phyloP scores from a whole-genome alignment of 768 basidiomycete species.

The Pulveroboletus ravenelii region DNA sequence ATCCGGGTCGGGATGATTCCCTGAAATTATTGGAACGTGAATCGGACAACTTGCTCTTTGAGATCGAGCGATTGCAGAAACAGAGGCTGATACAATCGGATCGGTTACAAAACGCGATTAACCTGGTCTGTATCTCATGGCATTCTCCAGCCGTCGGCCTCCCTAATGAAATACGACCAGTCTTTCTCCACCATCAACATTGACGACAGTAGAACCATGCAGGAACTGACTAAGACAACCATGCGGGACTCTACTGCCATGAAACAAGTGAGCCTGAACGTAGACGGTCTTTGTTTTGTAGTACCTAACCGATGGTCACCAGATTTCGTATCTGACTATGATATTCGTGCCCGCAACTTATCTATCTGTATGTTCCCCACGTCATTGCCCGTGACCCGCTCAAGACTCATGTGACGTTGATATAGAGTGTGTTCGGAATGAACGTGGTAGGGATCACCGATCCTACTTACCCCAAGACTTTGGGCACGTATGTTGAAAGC shows the following conservation, averaged over 20 bases:
- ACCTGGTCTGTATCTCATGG: conserved; percentile 24
- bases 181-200: conserved; percentile 60
- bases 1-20: conserved; percentile 8
- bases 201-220: conserved; percentile 49
- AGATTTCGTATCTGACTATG: conserved; percentile 59
- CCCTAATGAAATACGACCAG: conserved; percentile 26
- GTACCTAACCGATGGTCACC: conserved; percentile 5
- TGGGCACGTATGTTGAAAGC: conserved; percentile 39
- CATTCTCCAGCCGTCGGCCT: background rate
- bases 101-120: conserved; percentile 32
- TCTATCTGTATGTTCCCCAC: conserved; percentile 20
- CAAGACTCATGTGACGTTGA: conserved; percentile 6
- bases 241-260: conserved; percentile 39
- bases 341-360: conserved; percentile 56
- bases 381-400: too few relatives aligned
- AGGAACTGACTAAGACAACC: conserved; percentile 44
- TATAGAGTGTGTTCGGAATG: conserved; percentile 33
- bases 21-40: conserved; percentile 31
- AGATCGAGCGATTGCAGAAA: conserved; percentile 43
- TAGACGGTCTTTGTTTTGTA: background rate
- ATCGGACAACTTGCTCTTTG: conserved; percentile 43
- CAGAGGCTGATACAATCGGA: conserved; percentile 28
- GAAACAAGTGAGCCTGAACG: conserved; percentile 24
- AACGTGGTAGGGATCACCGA: conserved; percentile 29
- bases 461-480: conserved; percentile 21